These are phyloP conservation scores for Protomyces gravidus DNA, from an alignment of 1,139 yeast species.

Conservation along the genomic window DNA sequence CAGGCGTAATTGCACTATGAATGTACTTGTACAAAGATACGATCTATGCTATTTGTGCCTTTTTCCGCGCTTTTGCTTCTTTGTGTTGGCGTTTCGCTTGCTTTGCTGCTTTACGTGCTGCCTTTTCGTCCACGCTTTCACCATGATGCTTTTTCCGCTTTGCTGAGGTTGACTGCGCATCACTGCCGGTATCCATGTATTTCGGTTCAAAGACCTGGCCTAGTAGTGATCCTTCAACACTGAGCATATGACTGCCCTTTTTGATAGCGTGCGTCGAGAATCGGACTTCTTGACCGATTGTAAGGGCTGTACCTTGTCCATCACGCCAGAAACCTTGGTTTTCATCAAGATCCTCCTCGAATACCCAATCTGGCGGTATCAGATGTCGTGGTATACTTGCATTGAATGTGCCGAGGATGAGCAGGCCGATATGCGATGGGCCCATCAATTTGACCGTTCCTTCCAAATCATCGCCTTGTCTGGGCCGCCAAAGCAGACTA, in stretches of 20 bases:
- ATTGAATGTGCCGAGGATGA: conserved; percentile 88
- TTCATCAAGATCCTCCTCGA: conserved; percentile 73
- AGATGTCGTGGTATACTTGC: conserved; percentile 82
- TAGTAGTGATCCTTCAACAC: conserved; percentile 20
- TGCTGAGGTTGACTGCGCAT: background rate
- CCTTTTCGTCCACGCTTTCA: background rate
- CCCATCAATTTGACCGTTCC: conserved; percentile 90
- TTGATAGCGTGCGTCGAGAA: conserved; percentile 18
- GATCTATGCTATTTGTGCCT: background rate
- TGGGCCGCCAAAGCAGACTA: conserved; percentile 82
- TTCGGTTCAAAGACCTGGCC: conserved; percentile 3
- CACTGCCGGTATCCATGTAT: conserved; percentile 1
- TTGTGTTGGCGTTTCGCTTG: conserved; percentile 1
- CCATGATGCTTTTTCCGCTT: background rate
- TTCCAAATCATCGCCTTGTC: conserved; percentile 68
- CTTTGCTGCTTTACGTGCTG: background rate
- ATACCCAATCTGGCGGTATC: conserved; percentile 79
- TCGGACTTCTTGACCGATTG: conserved; percentile 7
- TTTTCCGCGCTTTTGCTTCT: background rate
- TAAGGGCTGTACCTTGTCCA: conserved; percentile 7
- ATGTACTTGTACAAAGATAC: background rate
- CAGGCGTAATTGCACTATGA: background rate
- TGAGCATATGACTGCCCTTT: conserved; percentile 24
- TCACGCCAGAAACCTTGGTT: conserved; percentile 32
- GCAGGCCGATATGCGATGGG: conserved; percentile 87